Evolutionary conservation across 2,329 filamentous ascomycete species (phyloP).

Genomic region (Aureobasidium sp.): DNA sequence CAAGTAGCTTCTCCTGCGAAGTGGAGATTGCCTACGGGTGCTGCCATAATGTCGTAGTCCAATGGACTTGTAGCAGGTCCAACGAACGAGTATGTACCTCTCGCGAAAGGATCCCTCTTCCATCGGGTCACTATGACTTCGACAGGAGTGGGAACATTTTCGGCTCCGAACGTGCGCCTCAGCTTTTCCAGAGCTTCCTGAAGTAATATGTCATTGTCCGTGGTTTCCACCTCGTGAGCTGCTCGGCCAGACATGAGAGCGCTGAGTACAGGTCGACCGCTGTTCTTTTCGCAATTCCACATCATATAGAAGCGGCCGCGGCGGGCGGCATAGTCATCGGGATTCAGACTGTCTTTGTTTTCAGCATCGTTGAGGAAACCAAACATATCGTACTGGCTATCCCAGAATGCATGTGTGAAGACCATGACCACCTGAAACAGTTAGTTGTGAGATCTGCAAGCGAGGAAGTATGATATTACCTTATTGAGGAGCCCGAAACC

Average conservation of each 20-base stretch:
- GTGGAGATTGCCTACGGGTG: constrained; percentile 73
- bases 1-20: constrained; percentile 97
- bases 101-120: constrained; percentile 83
- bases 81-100: constrained; percentile 91
- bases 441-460: constrained; percentile 14
- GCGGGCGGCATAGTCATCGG: constrained; percentile 67
- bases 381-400: constrained; percentile 82
- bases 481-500: constrained; percentile 96
- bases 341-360: constrained; percentile 60
- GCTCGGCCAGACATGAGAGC: constrained; percentile 95
- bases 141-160: constrained; percentile 61
- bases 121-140: constrained; percentile 89
- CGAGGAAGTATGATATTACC: constrained; percentile 28
- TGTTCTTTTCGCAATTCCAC: constrained; percentile 90
- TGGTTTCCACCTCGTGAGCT: constrained; percentile 75
- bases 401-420: constrained; percentile 87
- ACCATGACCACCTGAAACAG: constrained; percentile 59
- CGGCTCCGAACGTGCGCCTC: constrained; percentile 59
- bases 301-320: constrained; percentile 95
- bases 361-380: constrained; percentile 73
- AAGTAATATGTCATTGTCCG: constrained; percentile 66
- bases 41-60: constrained; percentile 89
- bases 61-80: constrained; percentile 71
- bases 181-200: constrained; percentile 72
- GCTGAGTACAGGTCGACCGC: constrained; percentile 74